Conservation (phyloP, 768 basidiomycete species). For the Cyclocybe aegerita region DNA sequence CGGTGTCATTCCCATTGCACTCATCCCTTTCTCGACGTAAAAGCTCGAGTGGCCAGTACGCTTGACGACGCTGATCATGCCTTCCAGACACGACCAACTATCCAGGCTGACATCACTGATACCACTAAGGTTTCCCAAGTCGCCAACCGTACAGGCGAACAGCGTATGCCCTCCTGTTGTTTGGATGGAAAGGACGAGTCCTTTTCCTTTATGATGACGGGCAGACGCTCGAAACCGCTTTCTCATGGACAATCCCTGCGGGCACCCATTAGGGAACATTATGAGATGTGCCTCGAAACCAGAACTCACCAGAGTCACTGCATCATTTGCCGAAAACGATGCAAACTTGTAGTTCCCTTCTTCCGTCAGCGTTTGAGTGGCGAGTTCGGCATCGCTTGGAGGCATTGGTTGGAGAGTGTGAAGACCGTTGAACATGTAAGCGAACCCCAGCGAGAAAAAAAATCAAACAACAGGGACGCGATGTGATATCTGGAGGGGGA, state of each 20-base stretch:
- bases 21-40: conserved; percentile 87
- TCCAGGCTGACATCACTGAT: conserved; percentile 78
- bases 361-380: conserved; percentile 67
- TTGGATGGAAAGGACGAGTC: conserved; percentile 79
- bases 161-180: conserved; percentile 75
- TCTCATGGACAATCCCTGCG: conserved; percentile 66
- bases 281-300: not conserved
- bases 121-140: conserved; percentile 64
- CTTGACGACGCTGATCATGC: conserved; percentile 76
- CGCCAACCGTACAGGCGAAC: conserved; percentile 83
- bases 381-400: conserved; percentile 72
- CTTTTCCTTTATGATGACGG: conserved; percentile 75
- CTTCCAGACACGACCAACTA: conserved; percentile 76
- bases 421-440: conserved; percentile 62
- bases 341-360: conserved; percentile 71
- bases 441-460: not conserved
- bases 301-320: conserved; percentile 63
- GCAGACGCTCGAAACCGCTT: conserved; percentile 79
- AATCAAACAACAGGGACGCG: not conserved
- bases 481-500: not conserved
- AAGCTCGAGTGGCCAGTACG: conserved; percentile 83
- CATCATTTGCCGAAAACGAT: conserved; percentile 74
- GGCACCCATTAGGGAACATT: not conserved
- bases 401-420: conserved; percentile 41
- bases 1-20: conserved; percentile 76